Evolutionary conservation across 371 early-diverging fungal genomes (phyloP), one percentile per base, ranked within the genome.

Genomic region (Circinella minor): DNA sequence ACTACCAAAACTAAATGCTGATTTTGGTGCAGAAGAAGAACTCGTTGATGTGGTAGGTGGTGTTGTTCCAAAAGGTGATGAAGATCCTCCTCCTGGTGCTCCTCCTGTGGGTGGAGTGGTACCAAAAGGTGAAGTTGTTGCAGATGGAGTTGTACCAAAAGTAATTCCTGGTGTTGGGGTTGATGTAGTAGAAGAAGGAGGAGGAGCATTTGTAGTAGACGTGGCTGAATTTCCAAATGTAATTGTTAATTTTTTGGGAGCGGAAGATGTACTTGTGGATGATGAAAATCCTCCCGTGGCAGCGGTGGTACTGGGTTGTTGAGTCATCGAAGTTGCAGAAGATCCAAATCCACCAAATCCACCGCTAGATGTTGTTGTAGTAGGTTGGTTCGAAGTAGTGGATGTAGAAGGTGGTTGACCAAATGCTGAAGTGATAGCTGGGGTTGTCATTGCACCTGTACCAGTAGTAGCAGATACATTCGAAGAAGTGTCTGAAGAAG

Each of bases 71-170:
- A 63, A 63, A 3, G 63, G 49, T 20, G 49, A 63, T 20, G 63
- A 10, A 48, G 27, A 27, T 27, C 27, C 27, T 27, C 27, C 27
- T 27, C 36, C 27, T 10, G 63, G 36, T 3, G 63, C 48, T 20
- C 27, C 13, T n/a, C 27, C 27, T 27, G 27, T 27, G 0, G 63
- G 7, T 7, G 46, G 34, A 15, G 43, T 11, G 3, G 43, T 11
- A 11, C 49, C 63, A 48, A 49, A 20, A 27, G 63, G 36, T 15
- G 63, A 63, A 27, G 27, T 27, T 36, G 63, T 5, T 13, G 27
- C 48, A 63, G 46, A 18, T 63, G 18, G 46, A 18, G 67, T 60
- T 20, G 67, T 38, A 20, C 59, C 67, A 61, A 67, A 67, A 5
- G 49, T 36, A 8, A 60, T 39, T 17, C 61, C 46, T 17, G 61